phyloP scores from a whole-genome alignment of 1,284 basidiomycete genomes.

The Irpex sp. region DNA sequence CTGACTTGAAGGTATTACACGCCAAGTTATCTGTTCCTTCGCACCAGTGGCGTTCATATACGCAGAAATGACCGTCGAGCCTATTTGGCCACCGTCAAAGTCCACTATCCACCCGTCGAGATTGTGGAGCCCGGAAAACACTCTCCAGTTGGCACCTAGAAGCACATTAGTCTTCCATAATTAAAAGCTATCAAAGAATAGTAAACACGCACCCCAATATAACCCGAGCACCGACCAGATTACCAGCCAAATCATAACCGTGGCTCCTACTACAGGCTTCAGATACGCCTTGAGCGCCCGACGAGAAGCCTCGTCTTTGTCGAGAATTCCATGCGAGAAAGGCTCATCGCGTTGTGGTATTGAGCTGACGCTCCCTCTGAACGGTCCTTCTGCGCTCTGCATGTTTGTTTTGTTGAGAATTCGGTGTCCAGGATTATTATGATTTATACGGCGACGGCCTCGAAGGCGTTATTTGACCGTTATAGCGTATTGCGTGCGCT shows the following conservation, averaged over 20 bases:
- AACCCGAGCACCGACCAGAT: slow-evolving; percentile 31
- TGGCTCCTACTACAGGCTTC: slow-evolving; percentile 23
- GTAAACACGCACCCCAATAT: slow-evolving; percentile 32
- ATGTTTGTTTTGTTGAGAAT: neutral
- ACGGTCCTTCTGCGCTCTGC: neutral
- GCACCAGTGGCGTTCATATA: slow-evolving; percentile 16
- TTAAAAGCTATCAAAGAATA: neutral
- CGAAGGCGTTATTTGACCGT: no score
- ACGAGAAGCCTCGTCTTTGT: slow-evolving; percentile 29
- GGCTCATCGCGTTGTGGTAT: slow-evolving; percentile 4
- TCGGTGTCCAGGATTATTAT: no score
- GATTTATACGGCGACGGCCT: no score
- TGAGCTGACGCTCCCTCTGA: neutral
- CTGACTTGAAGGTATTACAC: slow-evolving; percentile 10
- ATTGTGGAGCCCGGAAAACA: slow-evolving; percentile 27
- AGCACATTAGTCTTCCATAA: neutral
- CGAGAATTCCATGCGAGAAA: slow-evolving; percentile 21
- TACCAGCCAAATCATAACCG: slow-evolving; percentile 25
- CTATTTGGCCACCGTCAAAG: slow-evolving; percentile 23
- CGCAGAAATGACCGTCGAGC: slow-evolving; percentile 18
- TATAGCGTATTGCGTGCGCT: neutral
- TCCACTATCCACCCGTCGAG: slow-evolving; percentile 35
- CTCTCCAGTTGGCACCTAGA: slow-evolving; percentile 21
- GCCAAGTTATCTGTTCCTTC: slow-evolving; percentile 17
- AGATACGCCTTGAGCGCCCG: slow-evolving; percentile 29